These are phyloP conservation scores for Cornus kousa DNA, from an alignment of 148 eudicot genomes.

Conservation along the genomic window DNA sequence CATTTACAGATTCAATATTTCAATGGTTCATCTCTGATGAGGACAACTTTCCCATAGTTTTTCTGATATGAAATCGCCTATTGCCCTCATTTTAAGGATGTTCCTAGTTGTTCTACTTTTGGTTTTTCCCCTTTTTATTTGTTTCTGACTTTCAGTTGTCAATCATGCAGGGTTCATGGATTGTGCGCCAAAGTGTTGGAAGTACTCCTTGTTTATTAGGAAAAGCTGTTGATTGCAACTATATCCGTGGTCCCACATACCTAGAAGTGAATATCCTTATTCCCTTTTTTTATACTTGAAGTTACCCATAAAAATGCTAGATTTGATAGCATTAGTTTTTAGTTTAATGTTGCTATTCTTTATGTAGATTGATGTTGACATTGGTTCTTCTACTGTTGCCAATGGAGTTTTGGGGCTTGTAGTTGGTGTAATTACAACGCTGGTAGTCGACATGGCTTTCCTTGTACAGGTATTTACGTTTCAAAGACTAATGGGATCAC, in stretches of 20 bases:
- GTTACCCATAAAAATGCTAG: neutral
- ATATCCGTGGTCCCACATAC: slow-evolving; percentile 88
- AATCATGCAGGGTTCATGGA: slow-evolving; percentile 89
- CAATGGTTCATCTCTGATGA: too few relatives aligned
- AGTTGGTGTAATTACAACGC: slow-evolving; percentile 85
- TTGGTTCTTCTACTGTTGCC: slow-evolving; percentile 98
- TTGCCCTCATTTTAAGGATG: neutral
- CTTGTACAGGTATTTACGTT: slow-evolving; percentile 82
- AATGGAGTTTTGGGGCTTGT: slow-evolving; percentile 99
- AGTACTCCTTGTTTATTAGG: slow-evolving; percentile 95
- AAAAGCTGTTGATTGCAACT: slow-evolving; percentile 97
- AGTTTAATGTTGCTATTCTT: neutral
- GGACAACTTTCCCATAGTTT: too few relatives aligned
- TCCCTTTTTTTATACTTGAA: slow-evolving; percentile 6
- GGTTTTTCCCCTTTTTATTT: neutral
- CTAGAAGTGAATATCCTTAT: slow-evolving; percentile 59
- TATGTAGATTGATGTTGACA: slow-evolving; percentile 88
- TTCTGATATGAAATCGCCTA: neutral
- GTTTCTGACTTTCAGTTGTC: slow-evolving; percentile 1
- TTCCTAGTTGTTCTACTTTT: neutral
- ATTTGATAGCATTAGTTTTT: neutral
- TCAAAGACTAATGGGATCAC: neutral
- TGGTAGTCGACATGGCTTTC: slow-evolving; percentile 99
- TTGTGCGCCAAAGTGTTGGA: slow-evolving; percentile 98
- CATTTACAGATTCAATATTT: neutral